These are phyloP conservation scores for Saccharomycopsis capsularis DNA, from an alignment of 805 yeast genomes.

Conservation along the genomic window DNA sequence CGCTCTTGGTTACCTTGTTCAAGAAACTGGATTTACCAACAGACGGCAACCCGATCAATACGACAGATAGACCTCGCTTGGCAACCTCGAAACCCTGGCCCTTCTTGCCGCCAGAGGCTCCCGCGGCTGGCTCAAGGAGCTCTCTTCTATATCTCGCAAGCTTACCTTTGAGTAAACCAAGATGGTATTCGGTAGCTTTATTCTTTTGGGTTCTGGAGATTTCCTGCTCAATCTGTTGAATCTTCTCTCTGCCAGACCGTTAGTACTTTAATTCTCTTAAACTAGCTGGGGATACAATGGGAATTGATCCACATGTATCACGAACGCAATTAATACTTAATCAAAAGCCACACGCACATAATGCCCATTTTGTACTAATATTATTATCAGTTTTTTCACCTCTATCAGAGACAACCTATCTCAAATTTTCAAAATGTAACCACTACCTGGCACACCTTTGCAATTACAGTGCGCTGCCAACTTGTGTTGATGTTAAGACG, in stretches of 20 bases:
- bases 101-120: slow-evolving; percentile 56
- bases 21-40: slow-evolving; percentile 93
- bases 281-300: too few species aligned
- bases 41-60: slow-evolving; percentile 93
- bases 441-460: too few species aligned
- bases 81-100: slow-evolving; percentile 92
- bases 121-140: slow-evolving; percentile 79
- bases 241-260: slow-evolving; percentile 48
- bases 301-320: too few species aligned
- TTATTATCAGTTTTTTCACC: too few species aligned
- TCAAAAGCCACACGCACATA: too few species aligned
- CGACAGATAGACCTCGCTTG: slow-evolving; percentile 94
- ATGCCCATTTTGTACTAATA: too few species aligned
- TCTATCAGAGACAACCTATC: too few species aligned
- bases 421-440: too few species aligned
- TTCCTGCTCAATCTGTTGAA: slow-evolving; percentile 85
- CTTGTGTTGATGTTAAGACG: too few species aligned
- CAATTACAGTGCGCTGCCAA: too few species aligned
- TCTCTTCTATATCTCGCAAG: slow-evolving; percentile 89
- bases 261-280: too few species aligned
- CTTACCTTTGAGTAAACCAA: slow-evolving; percentile 90
- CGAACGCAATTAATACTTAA: too few species aligned
- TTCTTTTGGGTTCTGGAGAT: slow-evolving; percentile 93
- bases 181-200: slow-evolving; percentile 95
- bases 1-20: slow-evolving; percentile 85